Conservation (phyloP, 768 basidiomycete species). For the Pluteus cervinus region DNA sequence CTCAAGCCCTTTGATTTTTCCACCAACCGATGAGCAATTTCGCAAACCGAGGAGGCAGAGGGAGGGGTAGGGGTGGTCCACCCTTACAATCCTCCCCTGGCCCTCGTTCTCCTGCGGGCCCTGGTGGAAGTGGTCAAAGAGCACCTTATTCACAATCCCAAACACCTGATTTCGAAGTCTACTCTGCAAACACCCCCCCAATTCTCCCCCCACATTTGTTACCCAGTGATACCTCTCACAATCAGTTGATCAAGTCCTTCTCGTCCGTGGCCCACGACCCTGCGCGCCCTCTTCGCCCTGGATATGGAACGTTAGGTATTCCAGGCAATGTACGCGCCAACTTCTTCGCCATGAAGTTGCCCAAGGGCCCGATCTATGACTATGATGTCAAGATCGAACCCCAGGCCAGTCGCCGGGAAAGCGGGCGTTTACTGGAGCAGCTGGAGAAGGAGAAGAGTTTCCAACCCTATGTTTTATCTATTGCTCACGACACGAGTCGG, state of each 20-base stretch:
- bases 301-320: slow-evolving; percentile 46
- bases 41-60: too few relatives aligned
- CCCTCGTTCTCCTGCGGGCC: too few relatives aligned
- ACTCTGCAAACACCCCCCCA: slow-evolving; percentile 26
- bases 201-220: slow-evolving; percentile 30
- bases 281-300: slow-evolving; percentile 46
- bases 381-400: slow-evolving; percentile 50
- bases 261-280: slow-evolving; percentile 23
- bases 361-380: slow-evolving; percentile 44
- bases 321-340: slow-evolving; percentile 51
- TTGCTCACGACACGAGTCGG: slow-evolving; percentile 48
- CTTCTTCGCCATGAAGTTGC: slow-evolving; percentile 51
- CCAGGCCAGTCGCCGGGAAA: slow-evolving; percentile 37
- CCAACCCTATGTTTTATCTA: slow-evolving; percentile 24
- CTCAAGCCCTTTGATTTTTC: too few relatives aligned
- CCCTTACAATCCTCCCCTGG: too few relatives aligned
- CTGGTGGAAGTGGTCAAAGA: too few relatives aligned
- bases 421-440: slow-evolving; percentile 46
- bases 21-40: too few relatives aligned
- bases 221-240: slow-evolving; percentile 22
- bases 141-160: too few relatives aligned
- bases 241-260: slow-evolving; percentile 33
- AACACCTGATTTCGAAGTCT: too few relatives aligned
- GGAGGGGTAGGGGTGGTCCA: too few relatives aligned
- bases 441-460: slow-evolving; percentile 37